Percentiles rank a stretch among this genome's conserved stretches.
These are phyloP conservation scores for Trichoderma aggressivum DNA, from an alignment of 2,329 filamentous ascomycete species.

Conservation along the genomic window DNA sequence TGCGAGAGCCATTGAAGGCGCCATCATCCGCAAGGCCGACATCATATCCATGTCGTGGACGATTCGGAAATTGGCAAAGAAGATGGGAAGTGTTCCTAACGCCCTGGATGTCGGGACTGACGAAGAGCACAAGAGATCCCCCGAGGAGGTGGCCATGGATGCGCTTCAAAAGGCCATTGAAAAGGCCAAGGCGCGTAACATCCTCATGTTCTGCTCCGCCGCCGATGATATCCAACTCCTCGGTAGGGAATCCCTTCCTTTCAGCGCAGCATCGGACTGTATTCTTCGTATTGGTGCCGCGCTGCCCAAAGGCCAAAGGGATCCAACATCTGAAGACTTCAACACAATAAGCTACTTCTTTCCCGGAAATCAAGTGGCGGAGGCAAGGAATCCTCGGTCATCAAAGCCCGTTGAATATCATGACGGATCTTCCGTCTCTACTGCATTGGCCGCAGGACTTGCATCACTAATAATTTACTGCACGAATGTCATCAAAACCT, in stretches of 20 bases:
- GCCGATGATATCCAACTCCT: background rate
- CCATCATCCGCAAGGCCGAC: background rate
- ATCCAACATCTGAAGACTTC: background rate
- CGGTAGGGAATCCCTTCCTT: background rate
- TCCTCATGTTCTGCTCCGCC: background rate
- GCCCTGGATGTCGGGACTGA: background rate
- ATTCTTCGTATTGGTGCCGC: background rate
- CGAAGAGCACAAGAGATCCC: background rate
- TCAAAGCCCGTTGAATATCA: background rate
- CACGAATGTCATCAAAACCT: background rate
- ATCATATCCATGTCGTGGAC: background rate
- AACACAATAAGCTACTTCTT: background rate
- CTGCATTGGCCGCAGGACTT: background rate
- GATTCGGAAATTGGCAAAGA: background rate
- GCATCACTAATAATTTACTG: background rate
- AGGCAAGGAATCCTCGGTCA: background rate
- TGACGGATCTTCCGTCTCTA: background rate
- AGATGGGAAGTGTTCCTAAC: too few species aligned
- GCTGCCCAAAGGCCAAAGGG: background rate
- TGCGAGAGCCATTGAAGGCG: background rate
- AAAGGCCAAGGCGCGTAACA: background rate
- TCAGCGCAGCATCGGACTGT: background rate
- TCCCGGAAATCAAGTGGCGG: background rate
- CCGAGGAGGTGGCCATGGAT: background rate
- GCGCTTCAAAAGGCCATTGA: background rate